Percentiles rank a stretch among this genome's conserved stretches.
phyloP scores from a whole-genome alignment of 1,139 yeast species.

The Waltiozyma sp. region DNA sequence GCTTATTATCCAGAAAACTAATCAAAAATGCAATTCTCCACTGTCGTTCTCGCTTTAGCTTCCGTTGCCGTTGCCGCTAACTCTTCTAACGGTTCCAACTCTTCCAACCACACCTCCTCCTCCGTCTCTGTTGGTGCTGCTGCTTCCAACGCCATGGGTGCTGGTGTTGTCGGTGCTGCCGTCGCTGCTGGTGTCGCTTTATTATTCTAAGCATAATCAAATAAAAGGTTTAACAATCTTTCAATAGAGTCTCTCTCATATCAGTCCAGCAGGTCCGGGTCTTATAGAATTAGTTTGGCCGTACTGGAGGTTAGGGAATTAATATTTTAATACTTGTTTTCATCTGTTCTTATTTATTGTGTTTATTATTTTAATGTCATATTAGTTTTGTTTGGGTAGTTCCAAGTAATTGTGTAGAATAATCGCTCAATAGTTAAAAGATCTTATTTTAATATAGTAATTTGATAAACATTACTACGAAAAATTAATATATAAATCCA shows the following conservation, averaged over 20 bases:
- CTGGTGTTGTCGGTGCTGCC: slow-evolving; percentile 63
- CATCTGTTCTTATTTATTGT: not conserved
- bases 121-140: slow-evolving; percentile 41
- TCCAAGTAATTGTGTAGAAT: no score
- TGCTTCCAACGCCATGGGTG: slow-evolving; percentile 39
- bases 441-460: no score
- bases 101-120: slow-evolving; percentile 27
- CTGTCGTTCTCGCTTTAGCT: slow-evolving; percentile 36
- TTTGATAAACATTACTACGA: no score
- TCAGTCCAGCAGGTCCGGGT: not conserved
- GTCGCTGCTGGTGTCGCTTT: slow-evolving; percentile 67
- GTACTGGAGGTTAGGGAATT: not conserved
- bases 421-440: no score
- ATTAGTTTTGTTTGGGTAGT: not conserved
- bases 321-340: not conserved
- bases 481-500: no score
- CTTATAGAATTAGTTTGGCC: not conserved
- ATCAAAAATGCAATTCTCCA: slow-evolving; percentile 49
- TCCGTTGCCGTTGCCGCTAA: slow-evolving; percentile 38
- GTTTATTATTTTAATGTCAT: not conserved
- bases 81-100: slow-evolving; percentile 25
- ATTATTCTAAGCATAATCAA: slow-evolving; percentile 39
- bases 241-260: not conserved
- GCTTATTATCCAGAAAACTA: not conserved
- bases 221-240: not conserved